These are phyloP conservation scores for Oryza australiensis DNA, from an alignment of 176 grass and related monocot genomes.

Conservation along the genomic window DNA sequence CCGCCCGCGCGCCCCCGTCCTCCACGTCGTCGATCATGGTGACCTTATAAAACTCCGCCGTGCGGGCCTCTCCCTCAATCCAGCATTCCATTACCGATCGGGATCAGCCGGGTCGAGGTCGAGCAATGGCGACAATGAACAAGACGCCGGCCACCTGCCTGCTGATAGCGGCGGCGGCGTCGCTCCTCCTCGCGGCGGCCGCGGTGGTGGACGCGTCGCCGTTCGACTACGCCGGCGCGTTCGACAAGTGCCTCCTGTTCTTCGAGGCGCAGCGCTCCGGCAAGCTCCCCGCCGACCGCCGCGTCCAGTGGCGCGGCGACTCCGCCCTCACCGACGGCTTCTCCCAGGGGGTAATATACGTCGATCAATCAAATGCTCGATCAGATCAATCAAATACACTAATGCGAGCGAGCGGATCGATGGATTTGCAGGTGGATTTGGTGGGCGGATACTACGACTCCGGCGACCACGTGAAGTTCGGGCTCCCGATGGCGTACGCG, in stretches of 20 bases:
- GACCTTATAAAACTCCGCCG: background rate
- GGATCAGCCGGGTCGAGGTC: background rate
- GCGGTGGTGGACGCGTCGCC: background rate
- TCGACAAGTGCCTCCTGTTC: conserved; percentile 86
- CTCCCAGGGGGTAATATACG: conserved; percentile 63
- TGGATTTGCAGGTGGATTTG: conserved; percentile 59
- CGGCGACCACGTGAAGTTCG: conserved; percentile 93
- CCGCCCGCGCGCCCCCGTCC: no score
- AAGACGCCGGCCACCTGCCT: background rate
- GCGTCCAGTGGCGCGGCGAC: conserved; percentile 79
- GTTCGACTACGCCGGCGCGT: conserved; percentile 66
- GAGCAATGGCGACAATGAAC: background rate
- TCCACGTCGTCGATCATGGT: background rate
- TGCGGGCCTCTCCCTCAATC: background rate
- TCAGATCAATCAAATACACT: background rate
- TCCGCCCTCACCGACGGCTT: conserved; percentile 80
- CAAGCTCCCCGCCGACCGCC: conserved; percentile 69
- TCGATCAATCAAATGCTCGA: background rate
- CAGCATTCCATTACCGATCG: background rate
- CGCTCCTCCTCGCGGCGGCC: background rate
- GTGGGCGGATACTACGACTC: conserved; percentile 95
- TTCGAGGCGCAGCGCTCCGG: conserved; percentile 90
- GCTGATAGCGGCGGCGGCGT: background rate
- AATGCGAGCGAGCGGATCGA: background rate
- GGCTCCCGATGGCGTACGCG: conserved; percentile 79